These are phyloP conservation scores for Sphagnum magellanicum DNA, from an alignment of 228 moss, liverwort and hornwort genomes.

Conservation along the genomic window DNA sequence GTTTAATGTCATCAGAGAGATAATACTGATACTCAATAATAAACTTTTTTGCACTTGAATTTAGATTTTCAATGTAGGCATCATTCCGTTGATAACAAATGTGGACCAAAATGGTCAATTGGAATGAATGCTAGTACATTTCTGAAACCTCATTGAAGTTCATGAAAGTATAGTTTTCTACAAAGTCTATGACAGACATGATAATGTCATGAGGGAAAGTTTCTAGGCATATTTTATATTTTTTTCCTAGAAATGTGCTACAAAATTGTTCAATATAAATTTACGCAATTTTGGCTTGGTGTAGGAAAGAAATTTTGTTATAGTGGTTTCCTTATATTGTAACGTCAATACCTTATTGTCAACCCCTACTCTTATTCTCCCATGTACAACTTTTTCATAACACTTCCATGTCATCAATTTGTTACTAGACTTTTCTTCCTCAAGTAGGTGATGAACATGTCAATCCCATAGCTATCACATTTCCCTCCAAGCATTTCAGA, in stretches of 20 bases:
- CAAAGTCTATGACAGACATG: background rate
- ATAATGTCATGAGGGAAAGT: background rate
- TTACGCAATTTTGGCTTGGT: background rate
- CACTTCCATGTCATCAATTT: background rate
- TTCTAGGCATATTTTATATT: background rate
- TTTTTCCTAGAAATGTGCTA: background rate
- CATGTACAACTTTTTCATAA: background rate
- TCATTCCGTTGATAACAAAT: no score
- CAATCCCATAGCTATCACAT: background rate
- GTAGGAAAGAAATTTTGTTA: background rate
- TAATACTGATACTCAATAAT: background rate
- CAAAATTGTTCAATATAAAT: background rate
- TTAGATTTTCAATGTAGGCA: background rate
- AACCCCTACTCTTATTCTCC: background rate
- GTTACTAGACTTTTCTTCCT: background rate
- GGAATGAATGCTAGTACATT: no score
- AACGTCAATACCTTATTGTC: background rate
- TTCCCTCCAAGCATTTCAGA: background rate
- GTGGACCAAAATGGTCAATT: no score
- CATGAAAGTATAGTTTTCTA: background rate
- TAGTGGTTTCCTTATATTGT: background rate
- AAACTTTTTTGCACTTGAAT: background rate
- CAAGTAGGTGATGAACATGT: background rate
- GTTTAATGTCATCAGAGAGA: background rate
- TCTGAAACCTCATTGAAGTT: no score